phyloP scores from a whole-genome alignment of 306 rosid species.

The Trifolium fragiferum region DNA sequence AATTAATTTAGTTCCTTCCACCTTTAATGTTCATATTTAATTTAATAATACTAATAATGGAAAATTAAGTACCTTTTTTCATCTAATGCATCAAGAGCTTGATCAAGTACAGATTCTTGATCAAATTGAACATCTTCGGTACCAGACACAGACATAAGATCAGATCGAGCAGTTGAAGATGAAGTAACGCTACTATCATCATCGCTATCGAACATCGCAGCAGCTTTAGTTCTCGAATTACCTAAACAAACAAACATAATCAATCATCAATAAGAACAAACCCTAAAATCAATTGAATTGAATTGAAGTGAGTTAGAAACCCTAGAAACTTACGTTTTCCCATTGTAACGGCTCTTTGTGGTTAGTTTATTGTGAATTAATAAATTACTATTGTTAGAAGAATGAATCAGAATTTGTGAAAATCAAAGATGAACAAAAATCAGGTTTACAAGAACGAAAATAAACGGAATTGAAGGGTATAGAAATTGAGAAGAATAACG shows the following conservation, averaged over 20 bases:
- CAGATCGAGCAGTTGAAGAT: slow-evolving; percentile 75
- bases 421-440: slow-evolving; percentile 36
- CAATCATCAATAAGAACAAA: background rate
- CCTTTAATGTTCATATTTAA: slow-evolving; percentile 27
- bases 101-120: slow-evolving; percentile 78
- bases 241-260: slow-evolving; percentile 47
- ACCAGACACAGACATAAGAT: slow-evolving; percentile 57
- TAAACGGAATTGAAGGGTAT: slow-evolving; percentile 54
- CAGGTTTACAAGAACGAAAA: slow-evolving; percentile 35
- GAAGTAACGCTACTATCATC: slow-evolving; percentile 91
- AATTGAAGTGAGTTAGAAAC: background rate
- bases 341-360: slow-evolving; percentile 55
- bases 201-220: slow-evolving; percentile 70
- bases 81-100: slow-evolving; percentile 80
- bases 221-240: slow-evolving; percentile 77
- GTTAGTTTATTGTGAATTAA: background rate
- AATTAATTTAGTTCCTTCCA: background rate
- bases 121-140: slow-evolving; percentile 66
- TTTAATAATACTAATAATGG: background rate
- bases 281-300: background rate
- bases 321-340: slow-evolving; percentile 80
- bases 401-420: slow-evolving; percentile 51
- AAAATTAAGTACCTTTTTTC: slow-evolving; percentile 71
- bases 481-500: slow-evolving; percentile 34
- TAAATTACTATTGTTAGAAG: slow-evolving; percentile 40